Conservation (phyloP, 768 basidiomycete species). For the Rickenella mellea region DNA sequence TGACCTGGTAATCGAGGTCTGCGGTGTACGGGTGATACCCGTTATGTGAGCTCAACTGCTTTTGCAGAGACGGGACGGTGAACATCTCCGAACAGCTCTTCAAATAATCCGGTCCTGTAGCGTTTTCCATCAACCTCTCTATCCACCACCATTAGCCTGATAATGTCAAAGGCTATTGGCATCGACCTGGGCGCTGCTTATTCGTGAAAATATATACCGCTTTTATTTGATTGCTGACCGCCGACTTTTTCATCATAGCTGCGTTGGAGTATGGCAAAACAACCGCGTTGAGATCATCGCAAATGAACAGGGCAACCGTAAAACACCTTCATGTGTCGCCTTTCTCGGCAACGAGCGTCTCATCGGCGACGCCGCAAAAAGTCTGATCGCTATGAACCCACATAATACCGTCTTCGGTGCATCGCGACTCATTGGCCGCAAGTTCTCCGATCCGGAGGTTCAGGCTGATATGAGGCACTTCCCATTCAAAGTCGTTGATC, state of each 20-base stretch:
- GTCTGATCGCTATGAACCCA: constrained; percentile 98
- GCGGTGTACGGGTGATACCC: no score
- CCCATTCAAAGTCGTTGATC: constrained; percentile 87
- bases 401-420: constrained; percentile 96
- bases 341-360: constrained; percentile 94
- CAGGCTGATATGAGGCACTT: constrained; percentile 75
- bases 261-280: constrained; percentile 99
- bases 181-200: no score
- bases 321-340: constrained; percentile 92
- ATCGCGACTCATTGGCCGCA: constrained; percentile 94
- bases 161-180: no score
- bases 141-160: no score
- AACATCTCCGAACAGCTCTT: no score
- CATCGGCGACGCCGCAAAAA: constrained; percentile 98
- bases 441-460: constrained; percentile 78
- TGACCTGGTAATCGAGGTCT: no score
- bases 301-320: constrained; percentile 91
- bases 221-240: no score
- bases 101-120: no score
- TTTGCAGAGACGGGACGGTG: no score
- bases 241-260: constrained; percentile 45
- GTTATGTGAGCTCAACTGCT: no score
- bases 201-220: no score
- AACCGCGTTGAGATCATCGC: constrained; percentile 98
- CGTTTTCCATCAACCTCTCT: no score